Percentiles rank a stretch among this genome's conserved stretches.
These are phyloP conservation scores for Pythium guiyangense DNA, from an alignment of 352 stramenopile genomes.

Conservation along the genomic window DNA sequence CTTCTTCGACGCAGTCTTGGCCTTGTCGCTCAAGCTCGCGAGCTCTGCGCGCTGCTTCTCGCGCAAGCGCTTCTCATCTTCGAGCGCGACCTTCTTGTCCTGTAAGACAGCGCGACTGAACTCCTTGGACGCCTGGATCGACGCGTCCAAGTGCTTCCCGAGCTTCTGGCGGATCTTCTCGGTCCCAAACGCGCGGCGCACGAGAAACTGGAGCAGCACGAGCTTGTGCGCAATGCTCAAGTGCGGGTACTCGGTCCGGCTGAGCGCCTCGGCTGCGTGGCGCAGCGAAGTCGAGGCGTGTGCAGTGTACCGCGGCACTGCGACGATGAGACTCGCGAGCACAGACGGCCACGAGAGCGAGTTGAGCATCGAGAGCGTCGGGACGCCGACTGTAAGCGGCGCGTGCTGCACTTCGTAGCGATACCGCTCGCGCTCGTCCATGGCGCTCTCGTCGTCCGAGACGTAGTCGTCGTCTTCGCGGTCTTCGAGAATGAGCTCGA, in stretches of 20 bases:
- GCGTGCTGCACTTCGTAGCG: constrained; percentile 79
- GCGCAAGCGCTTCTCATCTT: constrained; percentile 79
- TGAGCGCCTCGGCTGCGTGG: constrained; percentile 39
- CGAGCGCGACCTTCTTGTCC: constrained; percentile 56
- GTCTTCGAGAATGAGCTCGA: constrained; percentile 79
- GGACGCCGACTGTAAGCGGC: constrained; percentile 71
- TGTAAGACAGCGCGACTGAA: constrained; percentile 64
- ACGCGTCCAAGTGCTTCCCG: constrained; percentile 50
- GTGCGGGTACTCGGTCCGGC: constrained; percentile 45
- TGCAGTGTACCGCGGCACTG: constrained; percentile 66
- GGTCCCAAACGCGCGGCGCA: constrained; percentile 49
- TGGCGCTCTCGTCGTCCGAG: constrained; percentile 75
- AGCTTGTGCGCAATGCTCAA: constrained; percentile 66
- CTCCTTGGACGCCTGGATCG: constrained; percentile 59
- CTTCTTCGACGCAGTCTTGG: constrained; percentile 40
- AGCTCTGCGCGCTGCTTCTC: constrained; percentile 73
- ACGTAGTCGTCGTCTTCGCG: constrained; percentile 85
- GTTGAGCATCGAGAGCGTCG: constrained; percentile 77
- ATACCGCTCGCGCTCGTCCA: constrained; percentile 79
- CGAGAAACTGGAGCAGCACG: constrained; percentile 62
- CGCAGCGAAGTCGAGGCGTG: constrained; percentile 33
- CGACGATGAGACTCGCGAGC: constrained; percentile 53
- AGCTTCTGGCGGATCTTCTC: constrained; percentile 64
- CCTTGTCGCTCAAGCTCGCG: constrained; percentile 35
- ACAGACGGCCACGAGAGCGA: constrained; percentile 77